A percentile compares a stretch with the other conserved stretches of the same genome.
Evolutionary conservation across 805 yeast species (phyloP).

Genomic region (Pichia cephalocereana): DNA sequence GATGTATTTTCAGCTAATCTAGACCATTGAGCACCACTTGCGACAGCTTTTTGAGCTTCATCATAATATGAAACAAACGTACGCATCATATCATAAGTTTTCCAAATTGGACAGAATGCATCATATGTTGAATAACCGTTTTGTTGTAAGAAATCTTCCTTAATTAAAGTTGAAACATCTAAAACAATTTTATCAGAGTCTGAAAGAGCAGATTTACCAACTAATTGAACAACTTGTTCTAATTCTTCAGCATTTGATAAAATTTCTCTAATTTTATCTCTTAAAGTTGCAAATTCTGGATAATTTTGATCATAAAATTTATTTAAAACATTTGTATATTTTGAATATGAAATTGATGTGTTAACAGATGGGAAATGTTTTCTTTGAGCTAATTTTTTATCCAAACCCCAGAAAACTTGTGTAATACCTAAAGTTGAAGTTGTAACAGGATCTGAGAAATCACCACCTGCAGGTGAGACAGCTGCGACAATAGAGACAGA

Average conservation of each 20-base stretch:
- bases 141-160: conserved; percentile 98
- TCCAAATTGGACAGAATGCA: conserved; percentile 99
- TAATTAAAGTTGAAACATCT: conserved; percentile 84
- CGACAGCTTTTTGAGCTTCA: conserved; percentile 95
- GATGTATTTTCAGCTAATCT: conserved; percentile 82
- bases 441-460: conserved; percentile 99
- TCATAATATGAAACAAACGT: conserved; percentile 85
- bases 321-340: conserved; percentile 81
- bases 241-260: conserved; percentile 95
- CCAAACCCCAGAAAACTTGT: conserved; percentile 99
- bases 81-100: conserved; percentile 97
- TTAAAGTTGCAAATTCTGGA: conserved; percentile 84
- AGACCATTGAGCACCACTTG: conserved; percentile 91
- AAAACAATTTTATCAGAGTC: conserved; percentile 95
- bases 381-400: conserved; percentile 97
- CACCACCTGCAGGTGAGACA: conserved; percentile 99
- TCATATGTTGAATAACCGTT: conserved; percentile 98
- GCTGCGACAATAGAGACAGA: conserved; percentile 99
- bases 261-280: conserved; percentile 91
- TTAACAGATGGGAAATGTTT: conserved; percentile 99
- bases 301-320: conserved; percentile 77
- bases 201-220: conserved; percentile 95
- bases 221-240: conserved; percentile 98
- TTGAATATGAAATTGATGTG: conserved; percentile 93
- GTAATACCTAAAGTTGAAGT: conserved; percentile 98